Conservation (phyloP, 441 rosid genomes). For the Gossypium schwendimanii region DNA sequence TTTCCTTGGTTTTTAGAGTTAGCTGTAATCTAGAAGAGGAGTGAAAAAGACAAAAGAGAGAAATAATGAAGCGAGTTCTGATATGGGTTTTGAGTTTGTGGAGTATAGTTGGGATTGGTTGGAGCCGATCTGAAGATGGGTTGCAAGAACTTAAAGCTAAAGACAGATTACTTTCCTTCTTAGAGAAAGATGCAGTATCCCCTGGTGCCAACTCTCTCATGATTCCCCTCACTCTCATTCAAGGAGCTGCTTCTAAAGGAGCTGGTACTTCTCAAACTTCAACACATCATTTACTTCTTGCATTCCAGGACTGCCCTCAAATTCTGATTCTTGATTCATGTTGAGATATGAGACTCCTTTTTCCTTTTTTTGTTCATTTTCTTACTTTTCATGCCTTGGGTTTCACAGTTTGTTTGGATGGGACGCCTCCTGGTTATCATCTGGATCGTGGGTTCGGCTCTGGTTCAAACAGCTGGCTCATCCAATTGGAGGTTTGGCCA, state of each 20-base stretch:
- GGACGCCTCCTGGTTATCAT: conserved; percentile 71
- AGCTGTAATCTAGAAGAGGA: background rate
- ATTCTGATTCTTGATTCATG: background rate
- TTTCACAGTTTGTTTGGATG: conserved; percentile 55
- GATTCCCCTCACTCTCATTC: conserved; percentile 78
- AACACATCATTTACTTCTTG: background rate
- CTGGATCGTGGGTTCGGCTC: conserved; percentile 49
- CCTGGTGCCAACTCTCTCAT: conserved; percentile 40
- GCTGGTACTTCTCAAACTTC: conserved; percentile 42
- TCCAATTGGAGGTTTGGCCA: conserved; percentile 51
- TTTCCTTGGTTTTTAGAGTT: background rate
- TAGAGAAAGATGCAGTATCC: conserved; percentile 23
- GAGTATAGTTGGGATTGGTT: conserved; percentile 17
- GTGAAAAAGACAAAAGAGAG: conserved; percentile 1
- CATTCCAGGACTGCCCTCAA: background rate
- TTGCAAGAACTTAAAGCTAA: conserved; percentile 24
- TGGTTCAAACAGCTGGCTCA: conserved; percentile 54
- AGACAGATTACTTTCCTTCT: conserved; percentile 27
- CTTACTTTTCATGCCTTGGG: background rate
- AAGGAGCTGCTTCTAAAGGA: conserved; percentile 76
- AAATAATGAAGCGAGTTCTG: conserved; percentile 3
- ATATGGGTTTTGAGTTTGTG: conserved; percentile 17
- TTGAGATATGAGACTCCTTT: background rate
- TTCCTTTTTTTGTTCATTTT: background rate
- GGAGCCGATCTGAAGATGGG: conserved; percentile 37